Conservation (phyloP, 345 rosid species). For the Camelina hispida region DNA sequence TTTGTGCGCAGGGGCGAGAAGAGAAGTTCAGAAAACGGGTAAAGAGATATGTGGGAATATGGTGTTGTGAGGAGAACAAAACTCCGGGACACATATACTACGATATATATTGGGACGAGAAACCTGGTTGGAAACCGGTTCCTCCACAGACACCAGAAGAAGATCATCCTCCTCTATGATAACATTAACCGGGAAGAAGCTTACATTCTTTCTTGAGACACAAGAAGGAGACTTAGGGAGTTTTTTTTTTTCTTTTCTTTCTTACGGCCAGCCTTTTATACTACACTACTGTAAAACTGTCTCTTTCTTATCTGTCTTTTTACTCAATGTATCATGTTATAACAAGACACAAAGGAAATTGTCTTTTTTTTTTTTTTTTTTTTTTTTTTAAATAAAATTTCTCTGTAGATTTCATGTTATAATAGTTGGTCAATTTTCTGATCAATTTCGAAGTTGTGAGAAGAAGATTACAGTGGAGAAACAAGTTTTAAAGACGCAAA, state of each 20-base stretch:
- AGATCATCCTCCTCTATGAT: slow-evolving; percentile 81
- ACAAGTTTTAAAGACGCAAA: slow-evolving; percentile 8
- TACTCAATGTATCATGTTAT: slow-evolving; percentile 17
- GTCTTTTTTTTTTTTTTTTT: too few species aligned
- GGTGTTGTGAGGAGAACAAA: slow-evolving; percentile 89
- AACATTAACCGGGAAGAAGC: background rate
- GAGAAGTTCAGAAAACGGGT: slow-evolving; percentile 76
- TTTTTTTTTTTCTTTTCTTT: background rate
- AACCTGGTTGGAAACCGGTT: slow-evolving; percentile 86
- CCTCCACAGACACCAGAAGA: slow-evolving; percentile 77
- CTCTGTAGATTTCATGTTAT: background rate
- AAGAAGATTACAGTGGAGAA: background rate
- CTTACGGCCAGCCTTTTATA: slow-evolving; percentile 20
- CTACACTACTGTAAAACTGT: slow-evolving; percentile 23
- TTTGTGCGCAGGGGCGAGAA: slow-evolving; percentile 57
- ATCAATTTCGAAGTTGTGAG: background rate
- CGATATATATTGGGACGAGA: slow-evolving; percentile 98
- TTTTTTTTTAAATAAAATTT: too few species aligned
- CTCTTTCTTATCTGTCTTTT: background rate
- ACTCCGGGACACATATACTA: slow-evolving; percentile 90
- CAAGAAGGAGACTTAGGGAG: slow-evolving; percentile 28
- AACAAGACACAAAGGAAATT: slow-evolving; percentile 17
- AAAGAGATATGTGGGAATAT: slow-evolving; percentile 84
- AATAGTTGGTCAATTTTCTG: background rate
- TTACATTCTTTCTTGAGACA: slow-evolving; percentile 26